Conservation (phyloP, 2,329 filamentous ascomycete species). For the Fusarium sp. region DNA sequence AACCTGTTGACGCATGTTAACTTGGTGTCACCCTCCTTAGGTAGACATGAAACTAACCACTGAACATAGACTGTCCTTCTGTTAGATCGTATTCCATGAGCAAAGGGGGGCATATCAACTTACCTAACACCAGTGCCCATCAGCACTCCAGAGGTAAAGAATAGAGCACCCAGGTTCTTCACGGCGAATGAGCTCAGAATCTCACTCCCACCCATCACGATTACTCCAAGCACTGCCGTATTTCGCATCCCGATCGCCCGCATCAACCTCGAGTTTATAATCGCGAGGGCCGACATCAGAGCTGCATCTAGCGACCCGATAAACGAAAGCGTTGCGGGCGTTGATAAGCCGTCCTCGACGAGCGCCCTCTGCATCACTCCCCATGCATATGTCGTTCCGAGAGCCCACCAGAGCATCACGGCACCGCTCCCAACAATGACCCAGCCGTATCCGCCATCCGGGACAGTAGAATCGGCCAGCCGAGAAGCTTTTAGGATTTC, state of each 20-base stretch:
- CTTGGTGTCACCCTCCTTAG: constrained; percentile 41
- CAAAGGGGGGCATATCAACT: not conserved
- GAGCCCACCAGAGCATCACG: constrained; percentile 65
- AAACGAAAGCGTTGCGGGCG: constrained; percentile 66
- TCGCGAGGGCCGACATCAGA: constrained; percentile 61
- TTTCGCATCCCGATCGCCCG: constrained; percentile 58
- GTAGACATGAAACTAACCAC: constrained; percentile 45
- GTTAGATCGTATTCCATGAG: not conserved
- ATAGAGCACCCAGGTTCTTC: constrained; percentile 49
- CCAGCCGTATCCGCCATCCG: constrained; percentile 69
- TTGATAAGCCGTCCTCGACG: constrained; percentile 58
- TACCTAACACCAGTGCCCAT: constrained; percentile 48
- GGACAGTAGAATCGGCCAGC: constrained; percentile 56
- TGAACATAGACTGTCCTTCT: constrained; percentile 47
- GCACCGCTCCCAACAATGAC: constrained; percentile 62
- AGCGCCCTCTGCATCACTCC: constrained; percentile 69
- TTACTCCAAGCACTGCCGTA: constrained; percentile 60
- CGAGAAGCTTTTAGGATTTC: constrained; percentile 54
- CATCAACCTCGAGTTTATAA: constrained; percentile 64
- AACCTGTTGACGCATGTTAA: constrained; percentile 40
- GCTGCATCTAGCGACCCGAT: constrained; percentile 65
- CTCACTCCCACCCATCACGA: constrained; percentile 60
- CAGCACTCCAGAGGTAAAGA: constrained; percentile 47
- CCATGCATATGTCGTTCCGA: constrained; percentile 68
- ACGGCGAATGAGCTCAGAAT: constrained; percentile 54